A percentile compares a stretch with the other conserved stretches of the same genome.
phyloP scores from a whole-genome alignment of 805 yeast genomes.

The Teunomyces stri region DNA sequence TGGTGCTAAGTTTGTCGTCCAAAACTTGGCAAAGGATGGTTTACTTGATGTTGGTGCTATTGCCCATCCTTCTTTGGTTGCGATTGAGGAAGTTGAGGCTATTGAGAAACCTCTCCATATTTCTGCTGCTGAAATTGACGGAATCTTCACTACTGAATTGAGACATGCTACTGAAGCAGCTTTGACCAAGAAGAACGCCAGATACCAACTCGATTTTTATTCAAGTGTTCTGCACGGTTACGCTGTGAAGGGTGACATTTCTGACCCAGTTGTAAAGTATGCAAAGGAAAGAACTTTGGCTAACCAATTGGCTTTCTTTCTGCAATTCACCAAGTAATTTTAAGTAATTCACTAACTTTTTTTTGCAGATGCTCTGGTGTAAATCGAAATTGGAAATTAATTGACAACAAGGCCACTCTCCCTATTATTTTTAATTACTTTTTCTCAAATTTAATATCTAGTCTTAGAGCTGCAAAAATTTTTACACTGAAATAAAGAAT shows the following conservation, averaged over 20 bases:
- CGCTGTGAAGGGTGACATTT: slow-evolving; percentile 72
- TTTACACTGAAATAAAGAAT: no score
- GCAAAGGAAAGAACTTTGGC: slow-evolving; percentile 65
- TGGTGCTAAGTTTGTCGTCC: slow-evolving; percentile 25
- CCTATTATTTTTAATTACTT: no score
- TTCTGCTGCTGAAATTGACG: slow-evolving; percentile 75
- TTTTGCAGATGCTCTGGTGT: no score
- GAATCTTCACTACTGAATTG: slow-evolving; percentile 58
- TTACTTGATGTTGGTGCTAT: slow-evolving; percentile 60
- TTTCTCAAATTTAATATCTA: no score
- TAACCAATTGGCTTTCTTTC: slow-evolving; percentile 33
- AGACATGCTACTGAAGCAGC: slow-evolving; percentile 61
- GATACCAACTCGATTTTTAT: slow-evolving; percentile 61
- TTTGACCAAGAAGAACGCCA: slow-evolving; percentile 49
- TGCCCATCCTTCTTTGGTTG: slow-evolving; percentile 81
- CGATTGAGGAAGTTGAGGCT: slow-evolving; percentile 60
- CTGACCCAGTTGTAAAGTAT: slow-evolving; percentile 49
- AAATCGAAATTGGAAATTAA: no score
- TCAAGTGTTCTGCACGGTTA: slow-evolving; percentile 73
- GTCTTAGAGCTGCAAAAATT: no score
- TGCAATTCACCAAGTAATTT: neutral
- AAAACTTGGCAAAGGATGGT: slow-evolving; percentile 28
- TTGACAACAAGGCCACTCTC: no score
- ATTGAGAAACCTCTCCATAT: slow-evolving; percentile 66
- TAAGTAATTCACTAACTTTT: no score